Evolutionary conservation across 1,284 basidiomycete species (phyloP), one percentile per base, ranked within the genome.

Genomic region (Mrakiaceae sp.): DNA sequence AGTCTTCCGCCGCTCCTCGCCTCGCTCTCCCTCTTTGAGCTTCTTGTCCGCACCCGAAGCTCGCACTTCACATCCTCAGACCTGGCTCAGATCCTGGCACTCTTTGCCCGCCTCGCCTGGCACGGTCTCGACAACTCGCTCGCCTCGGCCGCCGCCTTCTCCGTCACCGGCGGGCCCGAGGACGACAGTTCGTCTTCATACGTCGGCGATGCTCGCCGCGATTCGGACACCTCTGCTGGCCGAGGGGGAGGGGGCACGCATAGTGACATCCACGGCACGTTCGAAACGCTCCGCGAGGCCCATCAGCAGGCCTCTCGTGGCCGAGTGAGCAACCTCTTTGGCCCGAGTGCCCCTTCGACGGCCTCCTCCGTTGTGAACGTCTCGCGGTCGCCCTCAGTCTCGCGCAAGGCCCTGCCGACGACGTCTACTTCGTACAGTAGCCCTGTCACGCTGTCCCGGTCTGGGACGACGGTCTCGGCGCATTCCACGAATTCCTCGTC

Each of bases 81-180:
- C 42, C 51, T 48, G 10, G 44, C 47, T 14, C 4, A 27, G 4
- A 16, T 63, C 42, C 27, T 63, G 43, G 46, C 62, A 1, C 16
- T 63, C 7, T 63, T 56, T 40, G 55, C 48, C 50, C 62, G 46
- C 14, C 57, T 63, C 42, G 62, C 56, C 12, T 63, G 62, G 62
- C 48, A 55, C 10, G 62, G 55, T 0, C 42, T 63, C n/a, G 46
- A 63, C 12, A 63, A 55, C 10, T 43, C 16, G 52, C 52, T 53
- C 11, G 8, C 9, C 52, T 12, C 52, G 3, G 52, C 52, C 27
- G 27, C 27, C 27, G 27, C 27, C 27, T 27, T 27, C 27, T 27
- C 27, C 27, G 27, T 27, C 27, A 27, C 27, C 27, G 27, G 27
- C 2, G 27, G 27, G 27, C 27, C 27, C 27, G 27, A 27, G 27